Evolutionary conservation across 2,329 filamentous ascomycete species (phyloP), one percentile per base, ranked within the genome.

Genomic region (Ambrosiella xylebori): DNA sequence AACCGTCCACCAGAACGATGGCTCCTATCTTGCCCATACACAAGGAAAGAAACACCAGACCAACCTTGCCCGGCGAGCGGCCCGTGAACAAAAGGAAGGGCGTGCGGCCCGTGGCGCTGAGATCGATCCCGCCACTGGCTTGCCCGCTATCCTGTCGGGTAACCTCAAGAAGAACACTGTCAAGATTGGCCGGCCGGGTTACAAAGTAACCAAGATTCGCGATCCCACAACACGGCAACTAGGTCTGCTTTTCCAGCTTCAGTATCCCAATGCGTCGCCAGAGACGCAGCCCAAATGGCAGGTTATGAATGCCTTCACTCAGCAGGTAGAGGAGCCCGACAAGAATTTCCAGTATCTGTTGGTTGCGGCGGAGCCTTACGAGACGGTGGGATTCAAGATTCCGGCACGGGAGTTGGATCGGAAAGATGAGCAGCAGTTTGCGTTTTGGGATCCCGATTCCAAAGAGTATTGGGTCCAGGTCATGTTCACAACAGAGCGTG

Each of bases 31-130:
- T 64, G 93, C 93, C 1, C 93, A 98, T 73, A 98, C 93, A 2
- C 93, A 98, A 73, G 93, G 93, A 60, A 88, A 93, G 69, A 98
- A 98, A 74, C 93, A 98, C 73, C 93, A 98, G 74, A 97, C 93
- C 61, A 98, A 98, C 73, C 82, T 98, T 56, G 93, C 93, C 36
- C 85, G 93, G 8, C 88, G 93, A 66, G 93, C 91, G 7, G 93
- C 93, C n/a, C 84, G 90, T 66, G 93, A 98, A 71, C 86, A 94
- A 68, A 88, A 90, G 68, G 87, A 97, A 65, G 89, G 89, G 55
- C 84, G 85, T 61, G 73, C 82, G 62, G 76, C 75, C 63, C 73
- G 82, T 61, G 45, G 36, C 11, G 45, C 56, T 9, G 78, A 85
- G 61, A 73, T 85, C 64, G 82, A 85, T 66, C 79, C 81, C 17